Evolutionary conservation across 139 green algal genomes (phyloP).

Genomic region (Asterochloris erici): DNA sequence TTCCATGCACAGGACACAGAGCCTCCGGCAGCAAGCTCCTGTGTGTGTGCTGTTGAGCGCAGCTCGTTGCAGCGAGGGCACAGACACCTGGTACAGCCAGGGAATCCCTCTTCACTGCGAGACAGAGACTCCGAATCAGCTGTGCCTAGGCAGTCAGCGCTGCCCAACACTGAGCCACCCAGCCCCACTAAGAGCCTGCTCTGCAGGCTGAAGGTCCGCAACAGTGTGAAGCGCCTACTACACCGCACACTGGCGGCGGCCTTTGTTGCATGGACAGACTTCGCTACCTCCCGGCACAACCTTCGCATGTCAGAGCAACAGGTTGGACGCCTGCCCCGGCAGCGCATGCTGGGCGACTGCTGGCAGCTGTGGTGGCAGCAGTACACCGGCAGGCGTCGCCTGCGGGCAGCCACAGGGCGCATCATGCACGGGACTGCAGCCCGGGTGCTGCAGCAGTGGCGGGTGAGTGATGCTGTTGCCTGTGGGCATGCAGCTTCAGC

Average conservation of each 20-base stretch:
- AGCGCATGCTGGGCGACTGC: neutral
- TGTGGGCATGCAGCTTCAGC: neutral
- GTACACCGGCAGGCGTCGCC: neutral
- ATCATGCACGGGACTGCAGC: conserved; percentile 15
- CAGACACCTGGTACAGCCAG: too few relatives aligned
- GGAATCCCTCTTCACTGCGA: too few relatives aligned
- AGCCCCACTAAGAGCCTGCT: neutral
- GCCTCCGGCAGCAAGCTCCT: too few relatives aligned
- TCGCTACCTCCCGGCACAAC: neutral
- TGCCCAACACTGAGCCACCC: too few relatives aligned
- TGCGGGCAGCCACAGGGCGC: conserved; percentile 3
- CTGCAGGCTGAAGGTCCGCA: neutral
- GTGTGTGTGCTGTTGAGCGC: too few relatives aligned
- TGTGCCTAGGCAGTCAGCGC: too few relatives aligned
- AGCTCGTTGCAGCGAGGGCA: too few relatives aligned
- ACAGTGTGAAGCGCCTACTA: conserved; percentile 11
- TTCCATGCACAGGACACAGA: too few relatives aligned
- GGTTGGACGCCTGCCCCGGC: conserved; percentile 4
- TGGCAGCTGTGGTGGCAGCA: conserved; percentile 5
- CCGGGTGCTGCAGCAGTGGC: conserved; percentile 5
- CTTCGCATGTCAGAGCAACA: neutral
- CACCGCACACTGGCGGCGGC: conserved; percentile 17
- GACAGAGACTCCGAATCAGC: too few relatives aligned
- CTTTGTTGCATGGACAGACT: conserved; percentile 18
- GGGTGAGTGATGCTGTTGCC: neutral